Conservation (phyloP, 2,329 filamentous ascomycete species). For the Calonectria ilicicola region DNA sequence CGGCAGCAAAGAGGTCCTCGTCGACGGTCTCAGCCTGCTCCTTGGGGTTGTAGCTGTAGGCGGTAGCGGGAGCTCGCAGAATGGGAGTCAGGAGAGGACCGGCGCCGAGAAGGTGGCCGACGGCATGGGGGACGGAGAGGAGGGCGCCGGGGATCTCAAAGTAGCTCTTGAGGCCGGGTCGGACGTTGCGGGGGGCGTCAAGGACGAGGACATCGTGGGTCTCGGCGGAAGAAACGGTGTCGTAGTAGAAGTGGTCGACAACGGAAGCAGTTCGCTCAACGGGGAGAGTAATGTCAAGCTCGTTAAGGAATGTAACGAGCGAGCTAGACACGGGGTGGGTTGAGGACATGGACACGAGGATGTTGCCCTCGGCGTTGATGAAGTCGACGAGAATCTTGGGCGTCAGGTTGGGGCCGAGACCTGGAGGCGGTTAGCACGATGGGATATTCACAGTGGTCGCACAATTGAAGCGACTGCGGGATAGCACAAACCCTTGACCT, state of each 20-base stretch:
- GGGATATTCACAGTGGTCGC: neutral
- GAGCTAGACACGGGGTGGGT: constrained; percentile 76
- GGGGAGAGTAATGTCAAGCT: constrained; percentile 91
- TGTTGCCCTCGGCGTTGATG: constrained; percentile 90
- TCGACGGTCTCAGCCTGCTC: constrained; percentile 77
- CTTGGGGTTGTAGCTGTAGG: constrained; percentile 95
- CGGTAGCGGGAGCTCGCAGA: constrained; percentile 83
- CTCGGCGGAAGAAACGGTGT: constrained; percentile 79
- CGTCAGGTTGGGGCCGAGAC: constrained; percentile 88
- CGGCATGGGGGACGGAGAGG: constrained; percentile 84
- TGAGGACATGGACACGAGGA: constrained; percentile 86
- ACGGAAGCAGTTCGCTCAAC: constrained; percentile 86
- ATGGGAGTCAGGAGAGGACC: constrained; percentile 84
- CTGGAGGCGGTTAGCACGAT: constrained; percentile 47
- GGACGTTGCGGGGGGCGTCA: constrained; percentile 73
- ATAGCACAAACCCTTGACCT: constrained; percentile 80
- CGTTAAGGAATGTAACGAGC: constrained; percentile 82
- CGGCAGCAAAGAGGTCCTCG: constrained; percentile 88
- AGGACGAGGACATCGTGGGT: constrained; percentile 90
- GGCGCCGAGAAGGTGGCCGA: constrained; percentile 85
- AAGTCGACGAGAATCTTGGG: constrained; percentile 91
- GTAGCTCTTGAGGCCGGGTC: constrained; percentile 79
- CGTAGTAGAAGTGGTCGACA: constrained; percentile 97
- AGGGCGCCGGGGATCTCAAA: constrained; percentile 70
- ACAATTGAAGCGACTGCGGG: neutral